Evolutionary conservation across 163 green algal species (phyloP), one percentile per base, ranked within the genome.

Genomic region (Picocystis sp.): DNA sequence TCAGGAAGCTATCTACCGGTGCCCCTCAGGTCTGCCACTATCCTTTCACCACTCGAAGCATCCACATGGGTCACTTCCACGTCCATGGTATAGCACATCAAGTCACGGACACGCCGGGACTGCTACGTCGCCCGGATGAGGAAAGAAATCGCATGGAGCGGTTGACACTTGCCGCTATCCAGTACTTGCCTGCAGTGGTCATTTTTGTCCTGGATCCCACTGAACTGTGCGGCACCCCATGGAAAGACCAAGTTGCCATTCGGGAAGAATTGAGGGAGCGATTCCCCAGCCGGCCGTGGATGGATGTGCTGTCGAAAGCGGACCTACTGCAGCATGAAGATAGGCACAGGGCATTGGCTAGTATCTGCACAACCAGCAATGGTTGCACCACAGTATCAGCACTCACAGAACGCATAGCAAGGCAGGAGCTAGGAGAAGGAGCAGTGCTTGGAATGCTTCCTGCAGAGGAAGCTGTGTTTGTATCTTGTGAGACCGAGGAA

Each of bases 1-100:
- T 95, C 35, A 38, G 57, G 11, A 55, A 52, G 2, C 49, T 77
- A 11, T 87, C 75, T 38, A 79, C 61, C n/a, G 83, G 83, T 2
- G 63, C 68, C 41, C 83, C 83, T 2, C 73, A 89, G 64, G 73
- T 98, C 44, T 88, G 81, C 59, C 86, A 96, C 72, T 98, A 98
- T 69, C 90, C 90, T 15, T 98, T 98, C 74, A 98, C 90, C 47
- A 98, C 90, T 0, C 70, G 81, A 13, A 86, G 65, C 57, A 92
- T 98, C 63, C 90, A 92, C 65, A 92, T 98, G 81, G 90, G 90
- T 1, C 90, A 98, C 70, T 96, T 98, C 50, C 94, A 81, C 63
- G 65, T 96, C 14, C 73, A 86, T 15, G 62, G 60, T 1, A 35
- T 61, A 12, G 65, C 75, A 11, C 82, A 96, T 70, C 83, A 94